These are phyloP conservation scores for Boletellus dicymbophilus DNA, from an alignment of 1,284 basidiomycete species.

Conservation along the genomic window DNA sequence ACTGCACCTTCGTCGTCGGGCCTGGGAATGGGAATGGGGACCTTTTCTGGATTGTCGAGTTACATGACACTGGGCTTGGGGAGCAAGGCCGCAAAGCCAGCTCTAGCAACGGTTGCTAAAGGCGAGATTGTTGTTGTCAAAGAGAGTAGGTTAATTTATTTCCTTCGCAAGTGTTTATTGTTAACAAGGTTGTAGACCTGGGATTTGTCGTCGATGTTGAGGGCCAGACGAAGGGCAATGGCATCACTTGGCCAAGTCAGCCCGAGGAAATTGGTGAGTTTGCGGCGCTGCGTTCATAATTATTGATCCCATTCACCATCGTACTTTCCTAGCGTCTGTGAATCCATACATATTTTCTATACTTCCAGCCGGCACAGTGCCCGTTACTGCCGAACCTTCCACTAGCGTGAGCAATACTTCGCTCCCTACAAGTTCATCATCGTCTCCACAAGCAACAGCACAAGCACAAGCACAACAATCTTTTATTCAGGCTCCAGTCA, in stretches of 20 bases:
- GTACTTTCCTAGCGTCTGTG: slow-evolving; percentile 56
- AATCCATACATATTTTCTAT: slow-evolving; percentile 87
- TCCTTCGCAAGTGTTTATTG: not conserved
- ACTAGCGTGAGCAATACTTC: slow-evolving; percentile 18
- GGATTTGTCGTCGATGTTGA: slow-evolving; percentile 75
- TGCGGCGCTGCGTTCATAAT: not conserved
- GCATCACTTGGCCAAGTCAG: slow-evolving; percentile 76
- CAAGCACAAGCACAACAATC: slow-evolving; percentile 27
- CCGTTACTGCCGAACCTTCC: slow-evolving; percentile 31
- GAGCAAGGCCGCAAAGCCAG: slow-evolving; percentile 69
- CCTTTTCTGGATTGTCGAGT: slow-evolving; percentile 76
- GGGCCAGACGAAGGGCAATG: slow-evolving; percentile 61
- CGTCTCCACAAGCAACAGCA: slow-evolving; percentile 11
- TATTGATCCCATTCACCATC: not conserved
- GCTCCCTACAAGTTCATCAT: slow-evolving; percentile 29
- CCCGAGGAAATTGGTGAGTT: slow-evolving; percentile 79
- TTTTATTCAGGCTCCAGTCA: slow-evolving; percentile 54
- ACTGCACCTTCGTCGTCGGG: slow-evolving; percentile 47
- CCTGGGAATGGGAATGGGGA: slow-evolving; percentile 63
- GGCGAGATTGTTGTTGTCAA: slow-evolving; percentile 76
- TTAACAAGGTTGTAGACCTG: slow-evolving; percentile 52
- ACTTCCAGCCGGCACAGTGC: slow-evolving; percentile 67
- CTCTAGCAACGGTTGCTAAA: slow-evolving; percentile 59
- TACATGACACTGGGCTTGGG: slow-evolving; percentile 88
- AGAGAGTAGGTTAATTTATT: slow-evolving; percentile 64